Evolutionary conservation across 768 basidiomycete species (phyloP).

Genomic region (Heimioporus sp.): DNA sequence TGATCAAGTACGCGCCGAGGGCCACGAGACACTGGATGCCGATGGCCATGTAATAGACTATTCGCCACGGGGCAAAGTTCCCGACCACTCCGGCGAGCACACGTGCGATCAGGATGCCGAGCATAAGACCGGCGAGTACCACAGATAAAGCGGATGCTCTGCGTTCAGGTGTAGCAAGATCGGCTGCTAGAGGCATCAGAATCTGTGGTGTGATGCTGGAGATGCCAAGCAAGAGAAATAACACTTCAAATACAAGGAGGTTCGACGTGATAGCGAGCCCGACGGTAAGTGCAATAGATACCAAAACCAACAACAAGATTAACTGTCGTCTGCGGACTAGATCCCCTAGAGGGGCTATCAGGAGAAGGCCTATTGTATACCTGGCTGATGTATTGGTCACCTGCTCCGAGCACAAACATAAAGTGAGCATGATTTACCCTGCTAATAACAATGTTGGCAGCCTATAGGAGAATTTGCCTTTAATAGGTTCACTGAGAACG

Average conservation of each 20-base stretch:
- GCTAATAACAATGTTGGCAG: slow-evolving; percentile 69
- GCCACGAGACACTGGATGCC: slow-evolving; percentile 64
- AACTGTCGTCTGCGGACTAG: slow-evolving; percentile 74
- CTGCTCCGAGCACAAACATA: background rate
- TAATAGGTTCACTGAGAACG: background rate
- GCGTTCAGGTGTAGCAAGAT: slow-evolving; percentile 72
- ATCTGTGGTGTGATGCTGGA: slow-evolving; percentile 73
- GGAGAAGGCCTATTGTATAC: slow-evolving; percentile 68
- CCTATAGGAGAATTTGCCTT: slow-evolving; percentile 29
- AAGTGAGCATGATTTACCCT: slow-evolving; percentile 41
- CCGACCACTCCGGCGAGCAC: slow-evolving; percentile 76
- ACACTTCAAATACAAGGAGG: slow-evolving; percentile 57
- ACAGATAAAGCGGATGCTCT: slow-evolving; percentile 77
- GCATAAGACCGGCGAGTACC: slow-evolving; percentile 62
- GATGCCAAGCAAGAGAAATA: slow-evolving; percentile 71
- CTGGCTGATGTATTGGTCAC: slow-evolving; percentile 31
- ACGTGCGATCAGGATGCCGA: slow-evolving; percentile 73
- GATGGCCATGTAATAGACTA: slow-evolving; percentile 77
- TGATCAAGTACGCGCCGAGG: slow-evolving; percentile 53
- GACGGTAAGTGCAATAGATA: slow-evolving; percentile 61
- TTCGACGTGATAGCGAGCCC: slow-evolving; percentile 64
- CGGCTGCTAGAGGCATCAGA: slow-evolving; percentile 72
- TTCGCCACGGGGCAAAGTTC: slow-evolving; percentile 67
- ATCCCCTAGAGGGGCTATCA: slow-evolving; percentile 83
- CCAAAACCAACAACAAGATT: slow-evolving; percentile 52